Evolutionary conservation across 2,329 filamentous ascomycete genomes (phyloP), one percentile per base, ranked within the genome.

Genomic region (Colletotrichum sp.): DNA sequence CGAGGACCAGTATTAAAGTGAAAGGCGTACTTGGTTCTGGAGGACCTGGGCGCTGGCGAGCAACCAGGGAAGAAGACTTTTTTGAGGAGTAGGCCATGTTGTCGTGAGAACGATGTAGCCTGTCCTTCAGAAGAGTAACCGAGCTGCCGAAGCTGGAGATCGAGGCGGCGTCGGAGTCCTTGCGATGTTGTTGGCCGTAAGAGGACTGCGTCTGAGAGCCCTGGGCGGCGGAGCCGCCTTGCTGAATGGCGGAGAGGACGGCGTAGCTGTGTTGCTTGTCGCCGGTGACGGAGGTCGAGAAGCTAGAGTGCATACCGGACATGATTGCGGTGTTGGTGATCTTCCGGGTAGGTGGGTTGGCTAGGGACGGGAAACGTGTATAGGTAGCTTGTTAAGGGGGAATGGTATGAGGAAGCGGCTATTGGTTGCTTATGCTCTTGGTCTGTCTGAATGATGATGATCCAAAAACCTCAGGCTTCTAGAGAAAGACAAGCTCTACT

Each of bases 131-230:
- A 11, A 74, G 54, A 36, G 69, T 68, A 24, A 59, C 15, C 18
- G 72, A 69, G 65, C 72, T 74, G 36, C 65, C 70, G 71, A 80
- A 77, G 74, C 64, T 73, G 34, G 72, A 77, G 51, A 73, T 59
- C 7, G 72, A 74, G 51, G 72, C 70, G 51, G 64, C 38, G 34
- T 74, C 72, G 27, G 64, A 63, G 12, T 59, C 67, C 27, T 76
- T 72, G 13, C 9, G 27, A 18, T 55, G 27, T 65, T 54, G 15
- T 55, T 64, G 55, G 54, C 54, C 29, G 64, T 61, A 31, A 67
- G 31, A 66, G 55, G 13, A 55, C 36, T 65, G 66, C 36, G 38
- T 54, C 51, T 43, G 62, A 33, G 67, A 55, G 55, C 36, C 74
- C 15, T 61, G 31, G 33, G 72, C 29, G 62, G 63, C 43, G 27